Conservation (phyloP, 73 alveolate genomes). For the Diophrys sp. region DNA sequence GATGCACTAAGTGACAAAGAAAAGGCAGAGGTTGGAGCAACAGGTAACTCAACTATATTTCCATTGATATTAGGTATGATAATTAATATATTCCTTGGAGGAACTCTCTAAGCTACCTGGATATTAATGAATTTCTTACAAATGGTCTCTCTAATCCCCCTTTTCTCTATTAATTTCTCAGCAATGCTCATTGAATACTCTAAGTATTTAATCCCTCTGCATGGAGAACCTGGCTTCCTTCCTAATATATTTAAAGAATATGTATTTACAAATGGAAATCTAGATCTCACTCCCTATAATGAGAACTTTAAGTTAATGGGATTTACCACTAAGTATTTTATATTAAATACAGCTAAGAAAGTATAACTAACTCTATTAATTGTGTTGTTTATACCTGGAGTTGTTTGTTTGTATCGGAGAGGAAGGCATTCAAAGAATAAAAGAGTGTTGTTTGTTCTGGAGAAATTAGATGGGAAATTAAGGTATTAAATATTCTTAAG, state of each 20-base stretch:
- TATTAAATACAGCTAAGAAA: constrained; percentile 17
- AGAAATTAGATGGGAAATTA: constrained; percentile 4
- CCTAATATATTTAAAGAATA: constrained; percentile 16
- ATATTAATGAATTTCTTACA: constrained; percentile 1
- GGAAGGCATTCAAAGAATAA: not conserved
- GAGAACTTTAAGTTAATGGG: constrained; percentile 1
- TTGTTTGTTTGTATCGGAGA: not conserved
- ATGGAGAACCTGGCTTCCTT: constrained; percentile 17
- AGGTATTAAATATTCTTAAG: constrained; percentile 10
- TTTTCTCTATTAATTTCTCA: constrained; percentile 11
- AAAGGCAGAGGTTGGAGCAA: not conserved
- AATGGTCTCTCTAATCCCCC: constrained; percentile 15
- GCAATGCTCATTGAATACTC: constrained; percentile 14
- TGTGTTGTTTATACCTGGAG: not conserved
- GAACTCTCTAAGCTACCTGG: constrained; percentile 19
- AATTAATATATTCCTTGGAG: constrained; percentile 17
- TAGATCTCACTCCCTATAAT: constrained; percentile 1
- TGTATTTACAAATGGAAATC: not conserved
- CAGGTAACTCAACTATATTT: not conserved
- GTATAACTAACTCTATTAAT: not conserved
- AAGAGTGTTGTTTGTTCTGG: not conserved
- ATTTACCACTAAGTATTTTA: not conserved
- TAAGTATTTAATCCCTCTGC: not conserved
- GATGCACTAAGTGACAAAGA: not conserved
- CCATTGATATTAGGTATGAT: not conserved